Conservation (phyloP, 352 stramenopile species). For the Phytophthora syringae region DNA sequence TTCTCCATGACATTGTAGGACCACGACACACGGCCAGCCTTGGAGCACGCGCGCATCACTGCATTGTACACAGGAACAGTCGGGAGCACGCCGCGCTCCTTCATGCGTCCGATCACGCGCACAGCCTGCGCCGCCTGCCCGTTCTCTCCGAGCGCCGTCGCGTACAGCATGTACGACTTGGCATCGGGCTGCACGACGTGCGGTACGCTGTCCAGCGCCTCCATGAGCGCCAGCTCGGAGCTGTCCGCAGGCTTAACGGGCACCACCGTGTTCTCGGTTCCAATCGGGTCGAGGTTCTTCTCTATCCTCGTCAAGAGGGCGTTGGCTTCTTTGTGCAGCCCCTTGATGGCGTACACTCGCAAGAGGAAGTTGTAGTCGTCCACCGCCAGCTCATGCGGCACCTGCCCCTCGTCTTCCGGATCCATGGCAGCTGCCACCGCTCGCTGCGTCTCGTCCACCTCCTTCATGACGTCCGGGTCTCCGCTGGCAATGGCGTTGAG, state of each 20-base stretch:
- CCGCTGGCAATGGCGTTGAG: conserved; percentile 67
- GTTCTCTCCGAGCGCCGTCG: conserved; percentile 58
- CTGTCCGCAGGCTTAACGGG: conserved; percentile 23
- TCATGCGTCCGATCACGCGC: conserved; percentile 81
- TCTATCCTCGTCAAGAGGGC: conserved; percentile 80
- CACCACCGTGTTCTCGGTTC: conserved; percentile 4
- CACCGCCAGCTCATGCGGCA: conserved; percentile 43
- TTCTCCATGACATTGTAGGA: conserved; percentile 89
- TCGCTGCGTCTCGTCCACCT: conserved; percentile 42
- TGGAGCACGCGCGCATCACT: conserved; percentile 87
- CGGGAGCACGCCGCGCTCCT: conserved; percentile 68
- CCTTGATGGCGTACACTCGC: conserved; percentile 75
- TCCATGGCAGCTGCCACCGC: conserved; percentile 15
- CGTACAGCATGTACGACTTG: conserved; percentile 83
- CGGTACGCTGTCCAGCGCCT: conserved; percentile 52
- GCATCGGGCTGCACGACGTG: conserved; percentile 57
- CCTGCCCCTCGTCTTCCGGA: conserved; percentile 21
- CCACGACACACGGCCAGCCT: conserved; percentile 66
- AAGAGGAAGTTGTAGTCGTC: conserved; percentile 83
- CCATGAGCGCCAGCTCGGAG: conserved; percentile 42
- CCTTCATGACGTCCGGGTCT: conserved; percentile 50
- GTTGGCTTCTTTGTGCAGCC: conserved; percentile 62
- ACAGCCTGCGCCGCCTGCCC: conserved; percentile 63
- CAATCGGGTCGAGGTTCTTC: conserved; percentile 48
- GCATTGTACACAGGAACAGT: conserved; percentile 73